A percentile compares a stretch with the other conserved stretches of the same genome.
Evolutionary conservation across 2,329 filamentous ascomycete species (phyloP).

Genomic region (Xylaria sp.): DNA sequence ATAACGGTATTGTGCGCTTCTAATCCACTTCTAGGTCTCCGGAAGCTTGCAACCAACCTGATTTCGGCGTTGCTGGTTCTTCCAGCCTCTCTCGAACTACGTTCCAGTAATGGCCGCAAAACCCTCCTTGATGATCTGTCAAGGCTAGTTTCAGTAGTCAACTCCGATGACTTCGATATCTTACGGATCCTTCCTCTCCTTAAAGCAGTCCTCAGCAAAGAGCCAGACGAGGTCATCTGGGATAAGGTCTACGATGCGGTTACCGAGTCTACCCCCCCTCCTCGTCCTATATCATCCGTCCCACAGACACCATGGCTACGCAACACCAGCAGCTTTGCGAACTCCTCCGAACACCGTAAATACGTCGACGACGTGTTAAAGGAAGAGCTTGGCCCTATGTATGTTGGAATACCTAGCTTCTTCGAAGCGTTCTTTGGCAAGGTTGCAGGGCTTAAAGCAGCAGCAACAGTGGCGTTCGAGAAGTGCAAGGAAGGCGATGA

Average conservation of each 20-base stretch:
- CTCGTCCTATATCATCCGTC: conserved; percentile 39
- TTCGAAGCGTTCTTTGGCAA: conserved; percentile 49
- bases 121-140: no score
- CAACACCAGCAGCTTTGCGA: conserved; percentile 51
- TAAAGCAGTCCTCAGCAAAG: conserved; percentile 40
- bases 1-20: no score
- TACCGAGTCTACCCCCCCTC: conserved; percentile 51
- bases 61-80: no score
- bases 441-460: conserved; percentile 46
- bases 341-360: conserved; percentile 50
- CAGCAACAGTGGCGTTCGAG: conserved; percentile 50
- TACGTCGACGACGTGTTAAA: conserved; percentile 50
- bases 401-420: conserved; percentile 50
- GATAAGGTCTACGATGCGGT: conserved; percentile 50
- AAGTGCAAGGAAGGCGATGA: conserved; percentile 47
- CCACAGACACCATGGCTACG: conserved; percentile 45
- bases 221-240: conserved; percentile 51
- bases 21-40: no score
- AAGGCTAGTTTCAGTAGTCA: no score
- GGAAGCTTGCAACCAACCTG: no score
- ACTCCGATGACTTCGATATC: conserved; percentile 36
- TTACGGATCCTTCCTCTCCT: conserved; percentile 50
- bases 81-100: no score
- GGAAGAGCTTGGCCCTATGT: conserved; percentile 49
- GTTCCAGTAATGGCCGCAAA: no score